A percentile compares a stretch with the other conserved stretches of the same genome.
Conservation (phyloP, 2,329 filamentous ascomycete genomes). For the Xylariaceae sp. region DNA sequence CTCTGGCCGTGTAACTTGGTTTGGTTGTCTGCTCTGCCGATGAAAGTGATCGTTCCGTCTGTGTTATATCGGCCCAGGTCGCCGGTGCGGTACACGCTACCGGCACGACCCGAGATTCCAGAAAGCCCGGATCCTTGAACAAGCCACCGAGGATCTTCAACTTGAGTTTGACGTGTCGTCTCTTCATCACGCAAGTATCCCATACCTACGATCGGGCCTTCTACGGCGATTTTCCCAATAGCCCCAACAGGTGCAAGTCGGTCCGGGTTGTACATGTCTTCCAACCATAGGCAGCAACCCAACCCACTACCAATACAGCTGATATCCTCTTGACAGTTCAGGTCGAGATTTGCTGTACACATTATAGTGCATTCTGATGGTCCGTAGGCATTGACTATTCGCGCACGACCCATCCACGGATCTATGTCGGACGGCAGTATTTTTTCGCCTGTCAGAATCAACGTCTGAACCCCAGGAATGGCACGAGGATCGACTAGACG, state of each 20-base stretch:
- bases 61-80: not conserved
- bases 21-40: conserved; percentile 1
- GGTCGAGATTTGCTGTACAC: no score
- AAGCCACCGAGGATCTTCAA: not conserved
- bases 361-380: conserved; percentile 1
- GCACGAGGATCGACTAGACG: not conserved
- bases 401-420: not conserved
- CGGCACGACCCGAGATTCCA: not conserved
- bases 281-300: not conserved
- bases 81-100: not conserved
- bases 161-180: not conserved
- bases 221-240: not conserved
- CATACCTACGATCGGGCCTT: not conserved
- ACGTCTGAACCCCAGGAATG: not conserved
- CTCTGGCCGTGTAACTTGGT: not conserved
- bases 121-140: not conserved
- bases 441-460: not conserved
- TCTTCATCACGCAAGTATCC: not conserved
- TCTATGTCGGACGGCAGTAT: not conserved
- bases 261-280: not conserved
- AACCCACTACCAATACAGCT: not conserved
- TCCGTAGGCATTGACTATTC: not conserved
- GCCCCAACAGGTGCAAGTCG: not conserved
- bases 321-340: no score
- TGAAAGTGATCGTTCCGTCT: not conserved